Evolutionary conservation across 495 filamentous ascomycete species (phyloP), one percentile per base, ranked within the genome.

Genomic region (Bacidia gigantensis): DNA sequence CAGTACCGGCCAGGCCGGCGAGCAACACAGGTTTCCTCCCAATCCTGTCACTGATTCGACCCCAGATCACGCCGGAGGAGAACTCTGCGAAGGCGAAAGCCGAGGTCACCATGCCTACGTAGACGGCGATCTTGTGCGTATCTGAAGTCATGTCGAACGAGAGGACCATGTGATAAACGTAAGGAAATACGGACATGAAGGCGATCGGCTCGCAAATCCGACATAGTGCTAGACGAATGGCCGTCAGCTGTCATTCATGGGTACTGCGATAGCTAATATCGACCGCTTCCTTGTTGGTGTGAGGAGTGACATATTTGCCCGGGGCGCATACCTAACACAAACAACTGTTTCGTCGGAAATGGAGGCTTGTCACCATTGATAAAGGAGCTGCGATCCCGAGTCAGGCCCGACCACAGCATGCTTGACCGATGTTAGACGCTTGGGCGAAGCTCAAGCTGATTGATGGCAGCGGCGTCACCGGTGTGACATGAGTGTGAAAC

Each of bases 141-240:
- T 86, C 82, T 53, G 83, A 64, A 42, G 88, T 85, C 65, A 92
- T 81, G 57, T 86, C 71, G 68, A 99, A 99, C 32, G 85, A 86
- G 58, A 86, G 74, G 45, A 97, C 86, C 92, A 99, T 99, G 71
- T 83, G 92, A 70, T 95, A 99, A 62, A 90, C 89, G 64, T 99
- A 99, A 2, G 92, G 93, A 63, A 99, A 97, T 58, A 99, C 95
- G 47, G 89, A 95, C 85, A 95, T 97, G 75, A 99, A 97, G 10
- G 92, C 93, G 65, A 99, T 95, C 44, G 92, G 92, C 67, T 99
- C 92, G 73, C 87, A 95, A 67, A 99, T 93, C 59, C 92, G 82
- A 64, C 87, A 93, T 56, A 95, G 67, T 29, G 89, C 92, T 97
- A 58, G 60, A 46, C 45, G 17, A 43, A 51, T 43, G 2, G 47